phyloP scores from a whole-genome alignment of 2,329 filamentous ascomycete species.

The Thelonectria rubi region DNA sequence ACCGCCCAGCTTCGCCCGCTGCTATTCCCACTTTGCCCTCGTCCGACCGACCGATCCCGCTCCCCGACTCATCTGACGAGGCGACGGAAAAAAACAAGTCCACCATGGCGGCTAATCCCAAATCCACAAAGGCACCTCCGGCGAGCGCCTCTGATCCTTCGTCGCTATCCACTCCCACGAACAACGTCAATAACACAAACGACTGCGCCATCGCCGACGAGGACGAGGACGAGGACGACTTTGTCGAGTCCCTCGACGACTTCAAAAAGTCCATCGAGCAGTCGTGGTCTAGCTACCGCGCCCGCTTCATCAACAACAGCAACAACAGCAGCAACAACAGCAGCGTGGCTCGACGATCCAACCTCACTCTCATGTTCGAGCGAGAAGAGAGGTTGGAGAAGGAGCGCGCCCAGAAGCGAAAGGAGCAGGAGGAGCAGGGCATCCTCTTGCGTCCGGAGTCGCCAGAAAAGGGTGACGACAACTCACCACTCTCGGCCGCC shows the following conservation, averaged over 20 bases:
- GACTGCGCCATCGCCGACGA: not conserved
- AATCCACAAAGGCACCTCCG: not conserved
- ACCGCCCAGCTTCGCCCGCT: too few relatives aligned
- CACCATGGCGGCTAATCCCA: not conserved
- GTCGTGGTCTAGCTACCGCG: not conserved
- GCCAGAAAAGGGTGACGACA: too few relatives aligned
- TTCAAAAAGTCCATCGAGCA: not conserved
- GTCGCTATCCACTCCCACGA: not conserved
- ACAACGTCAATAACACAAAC: too few relatives aligned
- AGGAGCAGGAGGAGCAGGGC: not conserved
- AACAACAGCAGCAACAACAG: not conserved
- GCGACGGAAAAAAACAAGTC: too few relatives aligned
- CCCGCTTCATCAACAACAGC: not conserved
- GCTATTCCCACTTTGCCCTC: not conserved
- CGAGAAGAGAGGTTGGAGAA: not conserved
- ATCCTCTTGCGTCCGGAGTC: too few relatives aligned
- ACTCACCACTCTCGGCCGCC: not conserved
- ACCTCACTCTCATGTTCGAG: not conserved
- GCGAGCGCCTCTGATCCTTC: not conserved
- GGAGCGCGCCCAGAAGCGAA: not conserved
- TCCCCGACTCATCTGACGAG: not conserved
- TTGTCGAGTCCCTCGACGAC: not conserved
- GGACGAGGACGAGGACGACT: not conserved
- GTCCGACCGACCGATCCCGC: not conserved
- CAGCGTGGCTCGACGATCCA: not conserved